Evolutionary conservation across 2,329 filamentous ascomycete species (phyloP).

Genomic region (Ceratocystis diversiconidia): DNA sequence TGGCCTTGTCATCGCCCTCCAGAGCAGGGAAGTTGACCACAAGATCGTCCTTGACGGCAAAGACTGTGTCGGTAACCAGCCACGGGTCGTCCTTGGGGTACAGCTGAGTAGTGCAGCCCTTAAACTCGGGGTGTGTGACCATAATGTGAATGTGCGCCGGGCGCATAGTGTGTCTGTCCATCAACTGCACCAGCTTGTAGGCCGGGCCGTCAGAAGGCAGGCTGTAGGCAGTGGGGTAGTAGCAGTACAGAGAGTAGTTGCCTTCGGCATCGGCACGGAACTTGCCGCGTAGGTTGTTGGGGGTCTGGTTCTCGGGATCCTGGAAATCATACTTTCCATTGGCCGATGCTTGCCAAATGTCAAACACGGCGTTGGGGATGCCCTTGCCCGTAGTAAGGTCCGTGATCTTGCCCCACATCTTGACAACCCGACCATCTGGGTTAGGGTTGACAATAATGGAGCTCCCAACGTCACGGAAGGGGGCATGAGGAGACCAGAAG

Average conservation of each 20-base stretch:
- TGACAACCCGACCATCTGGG: conserved; percentile 43
- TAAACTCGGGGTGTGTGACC: conserved; percentile 50
- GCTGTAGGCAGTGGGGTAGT: conserved; percentile 59
- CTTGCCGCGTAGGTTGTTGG: conserved; percentile 65
- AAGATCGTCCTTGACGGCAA: conserved; percentile 40
- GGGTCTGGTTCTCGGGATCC: conserved; percentile 54
- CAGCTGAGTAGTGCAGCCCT: conserved; percentile 60
- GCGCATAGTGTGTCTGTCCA: conserved; percentile 36
- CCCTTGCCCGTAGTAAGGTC: conserved; percentile 52
- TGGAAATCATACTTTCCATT: conserved; percentile 68
- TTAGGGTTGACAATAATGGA: conserved; percentile 50
- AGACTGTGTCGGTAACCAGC: conserved; percentile 35
- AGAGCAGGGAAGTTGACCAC: conserved; percentile 37
- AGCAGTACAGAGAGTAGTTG: conserved; percentile 60
- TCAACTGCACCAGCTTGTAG: conserved; percentile 30
- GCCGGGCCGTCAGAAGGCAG: conserved; percentile 48
- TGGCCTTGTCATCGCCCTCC: conserved; percentile 26
- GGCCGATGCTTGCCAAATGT: conserved; percentile 64
- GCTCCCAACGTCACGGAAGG: conserved; percentile 53
- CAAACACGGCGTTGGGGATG: conserved; percentile 54
- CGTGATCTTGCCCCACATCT: conserved; percentile 55
- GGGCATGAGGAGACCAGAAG: conserved; percentile 63
- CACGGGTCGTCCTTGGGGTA: conserved; percentile 57
- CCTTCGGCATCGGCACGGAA: conserved; percentile 57
- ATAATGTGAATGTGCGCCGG: conserved; percentile 39